Conservation (phyloP, 1,284 basidiomycete genomes). For the Cryptococcus sp. region DNA sequence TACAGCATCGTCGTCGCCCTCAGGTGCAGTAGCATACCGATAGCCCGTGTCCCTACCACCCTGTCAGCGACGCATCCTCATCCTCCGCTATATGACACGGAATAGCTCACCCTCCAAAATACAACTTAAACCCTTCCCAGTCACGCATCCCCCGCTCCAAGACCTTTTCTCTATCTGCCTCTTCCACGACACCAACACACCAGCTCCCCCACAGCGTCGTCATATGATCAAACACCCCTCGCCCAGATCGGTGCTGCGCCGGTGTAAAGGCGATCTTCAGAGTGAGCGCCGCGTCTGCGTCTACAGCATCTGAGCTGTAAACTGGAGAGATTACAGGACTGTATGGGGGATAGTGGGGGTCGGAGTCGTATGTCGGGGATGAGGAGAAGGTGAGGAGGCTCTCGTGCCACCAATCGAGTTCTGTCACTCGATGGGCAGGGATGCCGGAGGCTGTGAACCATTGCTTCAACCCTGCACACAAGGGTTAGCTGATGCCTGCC, state of each 20-base stretch:
- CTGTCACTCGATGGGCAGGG: constrained; percentile 38
- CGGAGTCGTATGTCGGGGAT: constrained; percentile 6
- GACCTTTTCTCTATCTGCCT: constrained; percentile 15
- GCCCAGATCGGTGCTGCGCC: constrained; percentile 48
- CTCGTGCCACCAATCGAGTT: constrained; percentile 51
- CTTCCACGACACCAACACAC: constrained; percentile 42
- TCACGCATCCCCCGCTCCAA: constrained; percentile 26
- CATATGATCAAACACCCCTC: constrained; percentile 48
- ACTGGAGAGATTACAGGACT: neutral
- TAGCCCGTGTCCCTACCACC: constrained; percentile 47
- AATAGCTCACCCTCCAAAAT: constrained; percentile 42
- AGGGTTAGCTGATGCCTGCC: neutral
- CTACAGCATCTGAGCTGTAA: neutral
- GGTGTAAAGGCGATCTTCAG: constrained; percentile 48
- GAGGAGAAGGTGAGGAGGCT: constrained; percentile 34
- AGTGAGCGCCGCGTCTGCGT: constrained; percentile 16
- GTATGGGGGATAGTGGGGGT: neutral
- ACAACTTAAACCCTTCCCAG: constrained; percentile 44
- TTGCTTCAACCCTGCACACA: constrained; percentile 30
- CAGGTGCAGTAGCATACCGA: constrained; percentile 46
- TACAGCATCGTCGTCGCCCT: constrained; percentile 35
- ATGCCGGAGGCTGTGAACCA: constrained; percentile 46
- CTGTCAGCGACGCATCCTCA: neutral
- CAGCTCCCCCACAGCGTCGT: constrained; percentile 49
- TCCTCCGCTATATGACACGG: neutral